Evolutionary conservation across 1,284 basidiomycete species (phyloP), one percentile per base, ranked within the genome.

Genomic region (Boletus smithii): DNA sequence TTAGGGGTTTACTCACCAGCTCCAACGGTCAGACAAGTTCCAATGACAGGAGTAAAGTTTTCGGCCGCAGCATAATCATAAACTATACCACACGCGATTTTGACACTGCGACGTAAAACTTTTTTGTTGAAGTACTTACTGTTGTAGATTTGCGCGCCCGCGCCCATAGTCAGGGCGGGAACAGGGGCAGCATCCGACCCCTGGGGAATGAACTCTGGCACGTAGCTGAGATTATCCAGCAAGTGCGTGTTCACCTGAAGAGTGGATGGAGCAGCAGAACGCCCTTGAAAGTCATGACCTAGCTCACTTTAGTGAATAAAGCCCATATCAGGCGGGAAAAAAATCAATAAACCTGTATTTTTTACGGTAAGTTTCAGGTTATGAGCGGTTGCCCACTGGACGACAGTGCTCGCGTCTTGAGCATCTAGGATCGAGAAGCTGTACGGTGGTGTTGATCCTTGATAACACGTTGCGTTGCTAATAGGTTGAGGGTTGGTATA

Each of bases 231-330:
- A 23, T 18, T 41, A 8, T 51, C 31, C 34, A 63, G 9, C 3
- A 33, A 2, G 42, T 62, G 59, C 1, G 60, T 62, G 37, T 49
- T 23, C 16, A 62, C 52, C 31, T 62, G 61, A n/a, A 64, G 55
- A 5, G 61, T 46, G 5, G 52, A 56, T 22, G 52, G 51, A 26
- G 43, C 52, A 13, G 57, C 52, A 39, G 62, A 58, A 27, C 60
- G 56, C 6, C 62, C 62, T 5, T 38, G 37, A 26, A 34, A 52
- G 26, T 61, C 59, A 14, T 60, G 61, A 11, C 62, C 59, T 58
- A 22, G 16, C 29, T 27, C 10, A 11, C 14, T n/a, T 35, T 30
- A 16, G 31, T 41, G 10, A 58, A 24, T 5, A 17, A 1, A 31
- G 9, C 6, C 31, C 5, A 26, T n/a, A 13, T 32, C 6, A 22